Base-by-base conservation (phyloP, 192 early-diverging fungal species). In the Lunasporangiospora selenospora region DNA sequence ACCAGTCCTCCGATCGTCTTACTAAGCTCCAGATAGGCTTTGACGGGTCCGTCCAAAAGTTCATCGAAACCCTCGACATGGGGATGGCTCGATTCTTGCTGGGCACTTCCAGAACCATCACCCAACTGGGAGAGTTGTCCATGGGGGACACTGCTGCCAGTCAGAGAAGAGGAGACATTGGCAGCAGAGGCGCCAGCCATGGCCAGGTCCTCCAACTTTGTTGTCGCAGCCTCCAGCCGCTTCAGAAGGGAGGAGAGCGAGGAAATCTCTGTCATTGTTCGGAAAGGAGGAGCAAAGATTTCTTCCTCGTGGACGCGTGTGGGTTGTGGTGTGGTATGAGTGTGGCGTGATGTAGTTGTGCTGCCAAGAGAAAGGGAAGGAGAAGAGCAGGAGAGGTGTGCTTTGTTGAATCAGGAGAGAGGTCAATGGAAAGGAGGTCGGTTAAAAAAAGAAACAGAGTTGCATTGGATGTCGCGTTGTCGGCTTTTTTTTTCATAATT, bases 171-270 rank as follows among this genome's bases (percentile, higher is more conserved):
- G 1, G 83, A 58, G 27, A 82, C 62, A 18, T 75, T 62, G 23
- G 77, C 69, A 40, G 69, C 69, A 48, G 86, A 81, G 37, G 79
- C 67, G 36, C 76, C 75, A 31, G 80, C 67, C 54, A 86, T 75
- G 15, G 94, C 87, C 33, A 96, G 62, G 75, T 92, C 91, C 57
- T 99, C 97, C 24, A 99, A 84, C 37, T 94, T 90, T 9, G 86
- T 79, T 13, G 96, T 96, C 50, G 95, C 96, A 21, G 89, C 84
- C 79, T 99, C 97, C 31, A 99, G 82, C 29, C 97, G 88, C 82
- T 89, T 93, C 53, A 98, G 80, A 43, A 99, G 87, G 38, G 82
- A 81, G 11, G 85, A 77, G 43, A 93, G 83, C 21, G 82, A 81
- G 37, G 81, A 79, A 55, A 81, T 78, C 62, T 85, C 84, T 56